These are phyloP conservation scores for Tripterygium wilfordii DNA, from an alignment of 177 flowering plant species.

Conservation along the genomic window DNA sequence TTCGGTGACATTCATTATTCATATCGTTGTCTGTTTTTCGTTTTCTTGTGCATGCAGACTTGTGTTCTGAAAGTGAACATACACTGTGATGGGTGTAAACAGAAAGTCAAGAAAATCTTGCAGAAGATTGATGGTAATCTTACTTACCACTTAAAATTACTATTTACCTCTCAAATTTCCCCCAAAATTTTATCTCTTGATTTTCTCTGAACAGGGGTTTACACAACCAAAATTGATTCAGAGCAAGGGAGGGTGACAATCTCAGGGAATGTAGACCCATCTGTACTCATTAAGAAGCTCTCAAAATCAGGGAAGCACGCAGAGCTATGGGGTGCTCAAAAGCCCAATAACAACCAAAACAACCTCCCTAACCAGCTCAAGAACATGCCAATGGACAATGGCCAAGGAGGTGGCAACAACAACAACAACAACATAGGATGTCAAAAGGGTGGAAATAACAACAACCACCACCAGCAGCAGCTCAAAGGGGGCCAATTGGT, in stretches of 20 bases:
- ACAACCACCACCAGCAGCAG: constrained; percentile 7
- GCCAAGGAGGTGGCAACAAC: constrained; percentile 23
- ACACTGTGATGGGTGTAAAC: constrained; percentile 97
- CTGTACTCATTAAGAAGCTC: constrained; percentile 56
- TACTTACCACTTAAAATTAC: not conserved
- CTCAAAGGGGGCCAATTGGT: constrained; percentile 13
- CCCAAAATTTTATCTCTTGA: not conserved
- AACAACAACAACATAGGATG: constrained; percentile 16
- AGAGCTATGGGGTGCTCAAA: constrained; percentile 55
- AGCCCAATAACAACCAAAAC: constrained; percentile 29
- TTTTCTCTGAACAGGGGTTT: constrained; percentile 41
- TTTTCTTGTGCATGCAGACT: constrained; percentile 43
- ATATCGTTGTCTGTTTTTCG: not conserved
- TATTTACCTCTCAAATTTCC: too few relatives aligned
- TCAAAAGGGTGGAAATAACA: constrained; percentile 21
- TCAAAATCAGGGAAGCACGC: constrained; percentile 58
- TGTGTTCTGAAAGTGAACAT: constrained; percentile 92
- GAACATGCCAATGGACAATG: constrained; percentile 46
- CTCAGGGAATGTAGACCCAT: constrained; percentile 53
- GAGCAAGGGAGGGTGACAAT: constrained; percentile 68
- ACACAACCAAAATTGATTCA: constrained; percentile 46
- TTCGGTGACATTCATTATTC: not conserved
- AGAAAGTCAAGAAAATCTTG: constrained; percentile 90
- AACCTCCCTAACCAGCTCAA: constrained; percentile 33
- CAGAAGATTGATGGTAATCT: constrained; percentile 86